Percentiles rank a stretch among this genome's conserved stretches.
Evolutionary conservation across 257 asterid genomes (phyloP).

Genomic region (Nicotiana sylvestris): DNA sequence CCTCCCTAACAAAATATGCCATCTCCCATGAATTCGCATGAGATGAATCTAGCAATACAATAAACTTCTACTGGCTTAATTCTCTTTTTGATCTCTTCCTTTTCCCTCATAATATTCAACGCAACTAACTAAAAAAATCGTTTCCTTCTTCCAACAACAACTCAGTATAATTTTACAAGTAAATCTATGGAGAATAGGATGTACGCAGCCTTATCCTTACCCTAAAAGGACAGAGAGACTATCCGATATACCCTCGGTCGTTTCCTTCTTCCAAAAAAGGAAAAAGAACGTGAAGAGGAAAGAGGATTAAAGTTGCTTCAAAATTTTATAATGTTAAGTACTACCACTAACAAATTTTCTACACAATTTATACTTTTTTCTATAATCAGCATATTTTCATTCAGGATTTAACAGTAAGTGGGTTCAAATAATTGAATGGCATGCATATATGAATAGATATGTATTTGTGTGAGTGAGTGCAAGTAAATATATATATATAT

Average conservation of each 20-base stretch:
- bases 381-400: background rate
- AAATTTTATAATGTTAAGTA: background rate
- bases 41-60: background rate
- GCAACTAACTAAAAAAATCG: background rate
- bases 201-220: accelerated
- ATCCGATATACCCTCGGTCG: too few species aligned
- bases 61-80: background rate
- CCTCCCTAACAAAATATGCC: too few species aligned
- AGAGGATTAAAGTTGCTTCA: background rate
- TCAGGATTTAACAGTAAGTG: background rate
- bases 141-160: too few species aligned
- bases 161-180: too few species aligned
- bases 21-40: background rate
- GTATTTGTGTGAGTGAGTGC: too few species aligned
- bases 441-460: too few species aligned
- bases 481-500: too few species aligned
- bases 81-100: too few species aligned
- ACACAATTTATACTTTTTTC: background rate
- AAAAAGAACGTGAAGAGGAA: background rate
- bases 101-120: background rate
- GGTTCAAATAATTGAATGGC: background rate
- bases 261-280: background rate
- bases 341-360: background rate
- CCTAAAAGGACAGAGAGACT: too few species aligned
- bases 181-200: accelerated